Evolutionary conservation across 2,329 filamentous ascomycete species (phyloP), one percentile per base, ranked within the genome.

Genomic region (Didymella glomerata): DNA sequence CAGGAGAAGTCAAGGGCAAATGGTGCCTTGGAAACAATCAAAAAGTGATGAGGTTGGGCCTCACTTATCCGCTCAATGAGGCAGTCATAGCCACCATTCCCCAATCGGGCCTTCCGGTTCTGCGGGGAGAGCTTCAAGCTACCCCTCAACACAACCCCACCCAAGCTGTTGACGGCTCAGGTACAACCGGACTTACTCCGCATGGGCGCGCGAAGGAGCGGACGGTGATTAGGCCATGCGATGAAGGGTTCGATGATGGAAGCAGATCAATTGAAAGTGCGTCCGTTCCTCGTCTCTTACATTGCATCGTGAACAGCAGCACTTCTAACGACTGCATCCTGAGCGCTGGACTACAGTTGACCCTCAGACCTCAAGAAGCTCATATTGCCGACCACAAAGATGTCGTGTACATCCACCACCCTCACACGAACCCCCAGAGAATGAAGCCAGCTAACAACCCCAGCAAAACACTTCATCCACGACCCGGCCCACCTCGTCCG

Each of bases 401-500:
- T 61, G 57, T 57, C 57, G 18, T 55, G 57, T 61, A 49, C 2
- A 45, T 3, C 4, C 9, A 11, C 9, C 2, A 10, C 20, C 7
- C 36, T 2, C n/a, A n/a, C n/a, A n/a, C n/a, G n/a, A n/a, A n/a
- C n/a, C n/a, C n/a, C n/a, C n/a, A n/a, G n/a, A n/a, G n/a, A n/a
- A n/a, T n/a, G n/a, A n/a, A n/a, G n/a, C n/a, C n/a, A n/a, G 8
- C 20, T 18, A 16, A 38, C 25, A 36, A 4, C 49, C 20, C n/a
- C 58, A 79, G 79, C 71, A 62, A 96, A 95, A 82, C 93, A 97
- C 81, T 97, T 97, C 82, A 87, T 97, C 82, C 88, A 92, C 77
- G 90, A 96, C 75, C 88, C 93, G 41, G 86, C 88, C 52, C 85
- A 90, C 71, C 86, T 97, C 50, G 92, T 97, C 75, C 84, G 86